Evolutionary conservation across 2,329 filamentous ascomycete genomes (phyloP), one percentile per base, ranked within the genome.

Genomic region (Verticillium tricorpus): DNA sequence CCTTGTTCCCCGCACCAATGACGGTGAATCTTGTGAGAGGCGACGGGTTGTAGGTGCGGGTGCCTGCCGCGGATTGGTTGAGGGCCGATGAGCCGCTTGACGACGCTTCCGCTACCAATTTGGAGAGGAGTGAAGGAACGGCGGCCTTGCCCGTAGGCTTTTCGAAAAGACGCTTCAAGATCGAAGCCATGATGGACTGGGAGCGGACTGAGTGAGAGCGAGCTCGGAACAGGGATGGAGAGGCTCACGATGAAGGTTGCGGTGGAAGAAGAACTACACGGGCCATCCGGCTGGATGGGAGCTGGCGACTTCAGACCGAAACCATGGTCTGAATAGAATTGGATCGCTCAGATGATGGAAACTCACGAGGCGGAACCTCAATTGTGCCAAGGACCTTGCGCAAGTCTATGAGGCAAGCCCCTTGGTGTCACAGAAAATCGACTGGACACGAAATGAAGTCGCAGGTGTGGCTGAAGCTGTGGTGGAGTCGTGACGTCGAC

Each of bases 1-100:
- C 60, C 60, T 17, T 58, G n/a, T 45, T 50, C 2, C 56, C 60
- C 4, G 55, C 56, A 32, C 64, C 60, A 31, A 60, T 39, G 25
- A 62, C 40, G 14, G 63, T 60, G 58, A 66, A 63, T 22, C 45
- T 50, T 4, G n/a, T 50, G n/a, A 50, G 45, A 50, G 45, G 19
- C 14, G 45, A 22, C 8, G 45, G 45, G 7, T 11, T 50, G n/a
- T 12, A 50, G 8, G 45, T n/a, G 9, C 12, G 17, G 45, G n/a
- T 12, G 45, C 14, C 14, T 9, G 34, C 7, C 14, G 34, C 34
- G 34, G 14, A 35, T 14, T 14, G 14, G 14, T 4, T 11, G 34
- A 35, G 2, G 34, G 34, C 1, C 14, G 34, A 35, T 11, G 34
- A 35, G 34, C 9, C 34, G 34, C 9, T 11, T 35, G 34, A 35